phyloP scores from a whole-genome alignment of 2,329 filamentous ascomycete species.

The Thelonectria blattea region DNA sequence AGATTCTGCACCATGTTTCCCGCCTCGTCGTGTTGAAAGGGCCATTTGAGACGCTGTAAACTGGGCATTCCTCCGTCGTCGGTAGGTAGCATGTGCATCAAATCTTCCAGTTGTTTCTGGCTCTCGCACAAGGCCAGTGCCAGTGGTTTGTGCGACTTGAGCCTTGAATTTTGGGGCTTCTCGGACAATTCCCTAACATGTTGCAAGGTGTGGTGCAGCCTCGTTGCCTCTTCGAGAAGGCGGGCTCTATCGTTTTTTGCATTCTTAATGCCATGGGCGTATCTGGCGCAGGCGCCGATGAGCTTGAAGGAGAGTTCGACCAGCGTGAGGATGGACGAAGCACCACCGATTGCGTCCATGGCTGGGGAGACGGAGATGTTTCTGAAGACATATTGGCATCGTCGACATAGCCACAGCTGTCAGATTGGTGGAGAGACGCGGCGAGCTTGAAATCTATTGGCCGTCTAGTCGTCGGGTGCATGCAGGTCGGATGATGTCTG shows the following conservation, averaged over 20 bases:
- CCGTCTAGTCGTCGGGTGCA: no score
- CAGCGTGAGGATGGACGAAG: not conserved
- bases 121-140: not conserved
- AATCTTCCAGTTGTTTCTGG: not conserved
- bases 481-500: no score
- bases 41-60: conserved; percentile 5
- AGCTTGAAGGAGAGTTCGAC: conserved; percentile 9
- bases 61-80: conserved; percentile 1
- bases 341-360: not conserved
- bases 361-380: not conserved
- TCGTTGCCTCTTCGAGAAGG: not conserved
- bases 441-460: no score
- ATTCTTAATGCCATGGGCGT: not conserved
- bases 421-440: not conserved
- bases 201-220: not conserved
- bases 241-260: conserved; percentile 3
- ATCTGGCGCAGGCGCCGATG: not conserved
- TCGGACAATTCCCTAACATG: not conserved
- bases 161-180: not conserved
- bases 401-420: not conserved
- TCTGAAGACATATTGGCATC: not conserved
- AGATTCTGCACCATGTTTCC: not conserved
- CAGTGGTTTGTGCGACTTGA: not conserved
- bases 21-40: conserved; percentile 3
- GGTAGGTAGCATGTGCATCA: not conserved